Percentiles rank a stretch among this genome's conserved stretches.
Evolutionary conservation across 208 protist genomes (phyloP).

Genomic region (Wallacemonas sp.): DNA sequence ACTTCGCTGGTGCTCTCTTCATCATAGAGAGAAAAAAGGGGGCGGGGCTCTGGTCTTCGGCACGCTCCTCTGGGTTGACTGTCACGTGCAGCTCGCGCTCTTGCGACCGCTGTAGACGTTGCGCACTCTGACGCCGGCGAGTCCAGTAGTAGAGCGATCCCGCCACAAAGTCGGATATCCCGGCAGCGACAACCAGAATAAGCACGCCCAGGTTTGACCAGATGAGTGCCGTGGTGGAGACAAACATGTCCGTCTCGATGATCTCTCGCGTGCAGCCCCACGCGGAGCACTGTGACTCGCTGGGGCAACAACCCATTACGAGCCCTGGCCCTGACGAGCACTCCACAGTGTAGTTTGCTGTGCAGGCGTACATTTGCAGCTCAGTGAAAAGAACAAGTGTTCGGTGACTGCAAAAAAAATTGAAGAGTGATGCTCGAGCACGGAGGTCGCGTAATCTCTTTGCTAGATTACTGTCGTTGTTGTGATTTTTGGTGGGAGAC

Average conservation of each 20-base stretch:
- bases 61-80: slow-evolving; percentile 29
- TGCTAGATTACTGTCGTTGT: too few relatives aligned
- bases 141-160: slow-evolving; percentile 35
- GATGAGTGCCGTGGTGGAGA: slow-evolving; percentile 32
- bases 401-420: neutral
- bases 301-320: slow-evolving; percentile 16
- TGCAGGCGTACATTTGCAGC: slow-evolving; percentile 3
- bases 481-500: too few relatives aligned
- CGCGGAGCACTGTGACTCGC: slow-evolving; percentile 18
- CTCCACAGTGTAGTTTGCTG: slow-evolving; percentile 7
- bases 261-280: slow-evolving; percentile 35
- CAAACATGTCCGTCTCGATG: slow-evolving; percentile 28
- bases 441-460: too few relatives aligned
- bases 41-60: neutral
- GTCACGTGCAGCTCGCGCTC: slow-evolving; percentile 19
- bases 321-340: slow-evolving; percentile 11
- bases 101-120: slow-evolving; percentile 32
- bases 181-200: slow-evolving; percentile 29
- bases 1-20: neutral
- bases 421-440: too few relatives aligned
- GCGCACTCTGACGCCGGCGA: slow-evolving; percentile 26
- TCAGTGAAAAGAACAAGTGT: slow-evolving; percentile 1
- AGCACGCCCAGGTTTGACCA: slow-evolving; percentile 32
- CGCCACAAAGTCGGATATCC: slow-evolving; percentile 30
- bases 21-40: slow-evolving; percentile 8